A percentile compares a stretch with the other conserved stretches of the same genome.
phyloP scores from a whole-genome alignment of 179 eudicot genomes.

The Beta lomatogona region DNA sequence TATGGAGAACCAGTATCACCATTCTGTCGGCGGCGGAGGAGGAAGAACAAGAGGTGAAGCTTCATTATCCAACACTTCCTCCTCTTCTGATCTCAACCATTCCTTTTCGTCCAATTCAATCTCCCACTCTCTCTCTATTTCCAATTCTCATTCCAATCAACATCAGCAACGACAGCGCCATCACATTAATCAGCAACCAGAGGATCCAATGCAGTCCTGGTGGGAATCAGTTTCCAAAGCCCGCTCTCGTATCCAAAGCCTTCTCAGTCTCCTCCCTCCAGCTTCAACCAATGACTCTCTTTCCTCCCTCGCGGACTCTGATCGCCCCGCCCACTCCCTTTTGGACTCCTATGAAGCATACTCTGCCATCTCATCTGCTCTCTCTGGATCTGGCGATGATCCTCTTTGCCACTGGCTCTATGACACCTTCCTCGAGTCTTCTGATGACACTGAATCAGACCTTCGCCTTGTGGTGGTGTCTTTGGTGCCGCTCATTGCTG shows the following conservation, averaged over 20 bases:
- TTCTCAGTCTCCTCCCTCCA: constrained; percentile 51
- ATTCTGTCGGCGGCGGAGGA: not conserved
- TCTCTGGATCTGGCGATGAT: constrained; percentile 72
- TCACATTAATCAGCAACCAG: not conserved
- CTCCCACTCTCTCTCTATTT: not conserved
- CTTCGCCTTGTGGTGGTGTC: constrained; percentile 75
- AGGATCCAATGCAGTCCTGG: constrained; percentile 83
- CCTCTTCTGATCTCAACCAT: not conserved
- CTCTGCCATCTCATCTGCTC: constrained; percentile 56
- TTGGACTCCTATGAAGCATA: constrained; percentile 69
- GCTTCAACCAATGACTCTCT: constrained; percentile 26
- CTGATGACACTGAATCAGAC: constrained; percentile 50
- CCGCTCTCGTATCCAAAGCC: constrained; percentile 61
- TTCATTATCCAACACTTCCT: constrained; percentile 3
- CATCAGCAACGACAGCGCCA: not conserved
- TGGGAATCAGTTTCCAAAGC: constrained; percentile 92
- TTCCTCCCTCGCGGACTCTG: constrained; percentile 80
- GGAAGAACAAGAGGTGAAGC: not conserved
- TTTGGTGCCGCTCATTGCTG: constrained; percentile 61
- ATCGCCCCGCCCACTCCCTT: constrained; percentile 78
- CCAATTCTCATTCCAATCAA: not conserved
- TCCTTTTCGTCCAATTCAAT: not conserved
- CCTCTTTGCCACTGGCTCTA: constrained; percentile 83
- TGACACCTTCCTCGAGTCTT: constrained; percentile 68
- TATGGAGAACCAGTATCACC: not conserved